phyloP scores from a whole-genome alignment of 2,329 filamentous ascomycete species.

The Aureobasidium sp. region DNA sequence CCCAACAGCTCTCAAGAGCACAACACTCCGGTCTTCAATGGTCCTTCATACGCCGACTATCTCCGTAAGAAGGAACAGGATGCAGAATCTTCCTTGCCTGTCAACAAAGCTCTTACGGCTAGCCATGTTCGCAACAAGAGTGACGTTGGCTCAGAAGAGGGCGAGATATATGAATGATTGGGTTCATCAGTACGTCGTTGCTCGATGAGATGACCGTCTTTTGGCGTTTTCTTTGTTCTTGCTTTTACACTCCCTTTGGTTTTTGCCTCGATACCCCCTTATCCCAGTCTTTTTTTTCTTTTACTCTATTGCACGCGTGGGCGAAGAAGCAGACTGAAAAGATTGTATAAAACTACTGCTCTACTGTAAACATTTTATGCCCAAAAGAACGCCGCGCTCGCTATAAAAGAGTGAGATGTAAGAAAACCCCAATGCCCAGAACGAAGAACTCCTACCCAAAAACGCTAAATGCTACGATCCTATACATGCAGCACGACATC shows the following conservation, averaged over 20 bases:
- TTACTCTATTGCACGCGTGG: too few species aligned
- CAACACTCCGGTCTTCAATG: neutral
- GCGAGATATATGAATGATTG: neutral
- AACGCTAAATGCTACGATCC: neutral
- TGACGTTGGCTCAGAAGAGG: neutral
- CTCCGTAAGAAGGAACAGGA: neutral
- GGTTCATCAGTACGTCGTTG: too few species aligned
- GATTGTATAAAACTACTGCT: too few species aligned
- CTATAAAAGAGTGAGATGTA: neutral
- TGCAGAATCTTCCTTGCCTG: neutral
- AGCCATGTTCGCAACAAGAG: neutral
- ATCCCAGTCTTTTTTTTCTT: too few species aligned
- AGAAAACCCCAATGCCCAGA: neutral
- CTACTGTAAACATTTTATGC: too few species aligned
- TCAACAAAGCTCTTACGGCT: neutral
- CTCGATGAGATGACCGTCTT: too few species aligned
- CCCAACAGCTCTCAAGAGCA: neutral
- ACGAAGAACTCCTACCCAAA: neutral
- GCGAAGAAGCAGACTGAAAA: too few species aligned
- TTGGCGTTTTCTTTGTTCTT: too few species aligned
- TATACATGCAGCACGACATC: neutral
- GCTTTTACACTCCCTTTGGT: too few species aligned
- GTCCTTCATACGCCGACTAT: slow-evolving; percentile 1
- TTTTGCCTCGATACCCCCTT: too few species aligned
- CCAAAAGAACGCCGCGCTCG: slow-evolving; percentile 6